phyloP scores from a whole-genome alignment of 2,329 filamentous ascomycete genomes.

The Cyphellophora attinorum region DNA sequence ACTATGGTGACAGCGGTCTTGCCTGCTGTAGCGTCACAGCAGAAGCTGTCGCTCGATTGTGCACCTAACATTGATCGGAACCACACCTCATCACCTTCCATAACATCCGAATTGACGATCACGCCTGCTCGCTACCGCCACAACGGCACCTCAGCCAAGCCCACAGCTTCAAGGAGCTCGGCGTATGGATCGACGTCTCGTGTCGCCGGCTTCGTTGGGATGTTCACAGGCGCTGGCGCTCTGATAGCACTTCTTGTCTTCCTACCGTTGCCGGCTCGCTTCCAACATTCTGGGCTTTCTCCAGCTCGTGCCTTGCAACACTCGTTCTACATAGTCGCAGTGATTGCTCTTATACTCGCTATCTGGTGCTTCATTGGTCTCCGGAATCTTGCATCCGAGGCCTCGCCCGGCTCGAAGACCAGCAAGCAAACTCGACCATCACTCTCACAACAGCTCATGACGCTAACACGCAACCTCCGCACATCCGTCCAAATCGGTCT shows the following conservation, averaged over 20 bases:
- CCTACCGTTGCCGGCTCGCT: slow-evolving; percentile 74
- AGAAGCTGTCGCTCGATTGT: slow-evolving; percentile 6
- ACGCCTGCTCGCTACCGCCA: slow-evolving; percentile 39
- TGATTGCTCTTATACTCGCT: slow-evolving; percentile 62
- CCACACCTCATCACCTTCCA: slow-evolving; percentile 40
- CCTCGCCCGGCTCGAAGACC: not conserved
- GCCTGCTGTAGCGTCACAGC: slow-evolving; percentile 51
- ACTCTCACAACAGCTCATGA: not conserved
- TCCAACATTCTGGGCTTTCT: slow-evolving; percentile 63
- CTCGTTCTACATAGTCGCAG: slow-evolving; percentile 80
- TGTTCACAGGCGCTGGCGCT: slow-evolving; percentile 88
- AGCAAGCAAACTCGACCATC: not conserved
- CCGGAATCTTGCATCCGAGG: slow-evolving; percentile 32
- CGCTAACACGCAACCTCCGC: slow-evolving; percentile 21
- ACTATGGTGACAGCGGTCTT: slow-evolving; percentile 98
- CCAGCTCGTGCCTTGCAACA: slow-evolving; percentile 66
- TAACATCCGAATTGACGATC: slow-evolving; percentile 51
- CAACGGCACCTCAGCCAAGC: slow-evolving; percentile 7
- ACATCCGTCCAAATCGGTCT: slow-evolving; percentile 62
- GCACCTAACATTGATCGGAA: slow-evolving; percentile 8
- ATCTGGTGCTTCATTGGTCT: slow-evolving; percentile 71
- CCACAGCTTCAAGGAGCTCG: slow-evolving; percentile 15
- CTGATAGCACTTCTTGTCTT: slow-evolving; percentile 74
- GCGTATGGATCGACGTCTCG: slow-evolving; percentile 42
- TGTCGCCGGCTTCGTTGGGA: slow-evolving; percentile 79